Conservation (phyloP, 2,329 filamentous ascomycete genomes). For the Ceratocystis diversiconidia region DNA sequence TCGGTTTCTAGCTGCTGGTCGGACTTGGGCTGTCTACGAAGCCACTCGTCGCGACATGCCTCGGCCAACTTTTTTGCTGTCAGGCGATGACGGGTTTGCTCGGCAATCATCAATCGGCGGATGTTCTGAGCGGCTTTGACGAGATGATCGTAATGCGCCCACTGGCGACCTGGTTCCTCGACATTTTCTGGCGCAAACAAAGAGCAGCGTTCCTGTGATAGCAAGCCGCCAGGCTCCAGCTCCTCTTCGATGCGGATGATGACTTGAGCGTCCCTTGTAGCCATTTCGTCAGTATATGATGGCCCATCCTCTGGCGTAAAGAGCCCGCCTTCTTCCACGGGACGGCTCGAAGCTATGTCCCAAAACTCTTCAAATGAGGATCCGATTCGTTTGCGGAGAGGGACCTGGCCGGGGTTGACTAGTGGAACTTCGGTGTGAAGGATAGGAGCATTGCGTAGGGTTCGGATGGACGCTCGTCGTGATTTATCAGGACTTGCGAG, state of each 20-base stretch:
- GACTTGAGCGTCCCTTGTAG: conserved; percentile 52
- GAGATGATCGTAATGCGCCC: conserved; percentile 77
- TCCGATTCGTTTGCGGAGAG: conserved; percentile 38
- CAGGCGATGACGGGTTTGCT: conserved; percentile 64
- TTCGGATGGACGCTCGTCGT: conserved; percentile 24
- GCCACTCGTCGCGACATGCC: conserved; percentile 63
- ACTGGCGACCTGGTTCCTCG: conserved; percentile 64
- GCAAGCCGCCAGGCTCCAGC: conserved; percentile 56
- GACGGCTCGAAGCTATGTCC: conserved; percentile 34
- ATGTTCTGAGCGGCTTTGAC: conserved; percentile 68
- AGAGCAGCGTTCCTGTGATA: conserved; percentile 57
- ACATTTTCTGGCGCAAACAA: conserved; percentile 57
- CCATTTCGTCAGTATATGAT: conserved; percentile 45
- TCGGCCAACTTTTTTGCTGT: conserved; percentile 67
- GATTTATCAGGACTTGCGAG: neutral
- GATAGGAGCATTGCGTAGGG: conserved; percentile 18
- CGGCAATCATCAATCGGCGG: conserved; percentile 61
- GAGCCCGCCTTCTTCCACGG: conserved; percentile 46
- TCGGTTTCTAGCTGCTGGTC: conserved; percentile 72
- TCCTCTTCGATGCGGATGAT: conserved; percentile 59
- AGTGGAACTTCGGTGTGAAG: conserved; percentile 33
- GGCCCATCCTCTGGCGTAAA: conserved; percentile 40
- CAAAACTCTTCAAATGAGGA: conserved; percentile 46
- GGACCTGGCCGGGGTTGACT: conserved; percentile 44
- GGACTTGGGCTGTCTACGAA: conserved; percentile 57